Evolutionary conservation across 2,329 filamentous ascomycete species (phyloP).

Genomic region (Ambrosiella beaveri): DNA sequence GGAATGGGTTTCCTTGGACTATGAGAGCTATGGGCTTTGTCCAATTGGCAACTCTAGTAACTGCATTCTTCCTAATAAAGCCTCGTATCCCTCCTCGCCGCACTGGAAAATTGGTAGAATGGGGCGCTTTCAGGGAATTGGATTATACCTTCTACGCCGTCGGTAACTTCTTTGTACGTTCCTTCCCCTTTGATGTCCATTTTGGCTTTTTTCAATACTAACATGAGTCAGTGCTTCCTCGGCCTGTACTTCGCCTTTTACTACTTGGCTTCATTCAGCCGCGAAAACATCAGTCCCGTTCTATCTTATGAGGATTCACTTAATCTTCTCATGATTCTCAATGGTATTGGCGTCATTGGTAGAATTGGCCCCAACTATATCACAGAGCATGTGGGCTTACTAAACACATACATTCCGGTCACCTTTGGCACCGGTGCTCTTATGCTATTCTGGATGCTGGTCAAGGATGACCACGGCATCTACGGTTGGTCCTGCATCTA

Average conservation of each 20-base stretch:
- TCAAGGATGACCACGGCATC: slow-evolving; percentile 30
- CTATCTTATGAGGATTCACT: slow-evolving; percentile 34
- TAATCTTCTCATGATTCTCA: slow-evolving; percentile 46
- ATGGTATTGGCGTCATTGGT: slow-evolving; percentile 41
- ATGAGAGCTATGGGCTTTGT: slow-evolving; percentile 44
- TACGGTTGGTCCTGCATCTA: slow-evolving; percentile 48
- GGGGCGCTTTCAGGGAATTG: slow-evolving; percentile 27
- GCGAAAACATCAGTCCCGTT: slow-evolving; percentile 22
- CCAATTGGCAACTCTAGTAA: slow-evolving; percentile 26
- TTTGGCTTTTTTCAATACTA: not conserved
- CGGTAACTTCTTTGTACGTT: slow-evolving; percentile 18
- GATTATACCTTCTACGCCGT: slow-evolving; percentile 27
- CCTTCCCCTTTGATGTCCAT: not conserved
- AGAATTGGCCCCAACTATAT: slow-evolving; percentile 40
- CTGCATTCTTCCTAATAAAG: slow-evolving; percentile 24
- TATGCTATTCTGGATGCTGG: slow-evolving; percentile 41
- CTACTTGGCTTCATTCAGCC: slow-evolving; percentile 36
- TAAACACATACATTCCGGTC: slow-evolving; percentile 42
- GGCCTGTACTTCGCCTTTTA: slow-evolving; percentile 41
- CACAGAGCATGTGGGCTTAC: slow-evolving; percentile 38
- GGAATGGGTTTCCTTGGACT: slow-evolving; percentile 27
- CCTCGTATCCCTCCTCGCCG: slow-evolving; percentile 26
- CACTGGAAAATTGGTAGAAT: slow-evolving; percentile 26
- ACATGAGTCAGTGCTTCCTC: slow-evolving; percentile 25
- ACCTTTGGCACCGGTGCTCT: slow-evolving; percentile 25